Evolutionary conservation across 495 filamentous ascomycete species (phyloP).

Genomic region (Penicillium canescens): DNA sequence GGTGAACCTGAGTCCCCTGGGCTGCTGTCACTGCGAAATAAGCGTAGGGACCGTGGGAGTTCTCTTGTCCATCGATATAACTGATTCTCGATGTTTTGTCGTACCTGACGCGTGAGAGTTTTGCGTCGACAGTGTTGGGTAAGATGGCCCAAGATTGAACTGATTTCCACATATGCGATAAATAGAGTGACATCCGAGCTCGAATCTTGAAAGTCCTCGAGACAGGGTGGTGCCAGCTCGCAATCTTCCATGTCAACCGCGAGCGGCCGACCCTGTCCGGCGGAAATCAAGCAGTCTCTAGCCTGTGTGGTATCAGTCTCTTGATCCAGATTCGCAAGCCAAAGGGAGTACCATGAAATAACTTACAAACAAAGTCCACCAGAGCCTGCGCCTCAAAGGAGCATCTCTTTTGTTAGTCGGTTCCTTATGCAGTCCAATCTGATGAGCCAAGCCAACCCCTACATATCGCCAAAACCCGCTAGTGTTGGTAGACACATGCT

Average conservation of each 20-base stretch:
- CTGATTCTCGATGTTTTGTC: constrained; percentile 19
- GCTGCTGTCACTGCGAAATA: constrained; percentile 4
- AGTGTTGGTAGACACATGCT: constrained; percentile 28
- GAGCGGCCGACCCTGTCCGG: constrained; percentile 26
- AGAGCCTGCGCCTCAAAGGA: constrained; percentile 21
- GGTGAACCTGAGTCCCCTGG: background rate
- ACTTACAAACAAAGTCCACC: constrained; percentile 31
- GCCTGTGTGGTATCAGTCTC: constrained; percentile 14
- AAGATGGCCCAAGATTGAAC: constrained; percentile 26
- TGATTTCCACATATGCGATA: constrained; percentile 26
- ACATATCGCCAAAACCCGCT: constrained; percentile 31
- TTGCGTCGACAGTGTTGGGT: constrained; percentile 22
- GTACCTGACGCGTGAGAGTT: constrained; percentile 13
- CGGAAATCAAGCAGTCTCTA: constrained; percentile 28
- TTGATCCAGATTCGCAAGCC: no score
- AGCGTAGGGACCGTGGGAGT: constrained; percentile 16
- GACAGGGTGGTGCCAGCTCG: constrained; percentile 18
- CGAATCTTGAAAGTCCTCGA: constrained; percentile 22
- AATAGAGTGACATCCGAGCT: constrained; percentile 17
- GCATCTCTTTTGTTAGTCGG: constrained; percentile 15
- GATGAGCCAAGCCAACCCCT: constrained; percentile 26
- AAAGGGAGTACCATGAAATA: no score
- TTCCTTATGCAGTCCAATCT: constrained; percentile 29
- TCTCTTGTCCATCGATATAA: constrained; percentile 22
- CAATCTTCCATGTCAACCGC: constrained; percentile 24